A percentile compares a stretch with the other conserved stretches of the same genome.
phyloP scores from a whole-genome alignment of 805 yeast species.

The Isabelozyma gotoi region DNA sequence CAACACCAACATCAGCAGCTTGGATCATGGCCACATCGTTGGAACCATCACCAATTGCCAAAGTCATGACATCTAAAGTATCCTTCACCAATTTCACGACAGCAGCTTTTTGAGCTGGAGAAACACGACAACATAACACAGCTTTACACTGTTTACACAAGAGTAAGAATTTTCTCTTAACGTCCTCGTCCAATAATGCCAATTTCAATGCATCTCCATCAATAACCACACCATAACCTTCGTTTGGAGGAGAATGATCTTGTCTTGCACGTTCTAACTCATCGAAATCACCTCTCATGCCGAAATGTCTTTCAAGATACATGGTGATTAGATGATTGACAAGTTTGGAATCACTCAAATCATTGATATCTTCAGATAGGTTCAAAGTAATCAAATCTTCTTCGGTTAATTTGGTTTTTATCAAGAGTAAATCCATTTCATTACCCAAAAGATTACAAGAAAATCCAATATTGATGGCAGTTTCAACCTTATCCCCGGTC shows the following conservation, averaged over 20 bases:
- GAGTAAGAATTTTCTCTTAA: conserved; percentile 59
- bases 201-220: conserved; percentile 76
- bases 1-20: conserved; percentile 84
- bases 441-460: conserved; percentile 75
- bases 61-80: conserved; percentile 74
- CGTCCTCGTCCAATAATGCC: conserved; percentile 37
- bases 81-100: conserved; percentile 78
- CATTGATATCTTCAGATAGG: conserved; percentile 15
- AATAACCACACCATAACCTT: conserved; percentile 66
- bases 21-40: conserved; percentile 92
- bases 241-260: conserved; percentile 66
- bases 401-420: conserved; percentile 36
- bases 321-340: conserved; percentile 51
- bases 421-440: conserved; percentile 71
- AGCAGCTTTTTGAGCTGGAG: conserved; percentile 86
- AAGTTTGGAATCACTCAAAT: conserved; percentile 25
- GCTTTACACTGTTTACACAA: conserved; percentile 80
- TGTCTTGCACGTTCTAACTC: conserved; percentile 54
- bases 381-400: conserved; percentile 24
- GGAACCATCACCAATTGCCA: conserved; percentile 88
- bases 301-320: conserved; percentile 55
- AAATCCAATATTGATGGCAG: conserved; percentile 85
- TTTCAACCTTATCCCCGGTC: conserved; percentile 88
- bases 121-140: conserved; percentile 83
- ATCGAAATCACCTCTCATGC: conserved; percentile 56